These are phyloP conservation scores for Polyplosphaeria fusca DNA, from an alignment of 495 filamentous ascomycete species.

Conservation along the genomic window DNA sequence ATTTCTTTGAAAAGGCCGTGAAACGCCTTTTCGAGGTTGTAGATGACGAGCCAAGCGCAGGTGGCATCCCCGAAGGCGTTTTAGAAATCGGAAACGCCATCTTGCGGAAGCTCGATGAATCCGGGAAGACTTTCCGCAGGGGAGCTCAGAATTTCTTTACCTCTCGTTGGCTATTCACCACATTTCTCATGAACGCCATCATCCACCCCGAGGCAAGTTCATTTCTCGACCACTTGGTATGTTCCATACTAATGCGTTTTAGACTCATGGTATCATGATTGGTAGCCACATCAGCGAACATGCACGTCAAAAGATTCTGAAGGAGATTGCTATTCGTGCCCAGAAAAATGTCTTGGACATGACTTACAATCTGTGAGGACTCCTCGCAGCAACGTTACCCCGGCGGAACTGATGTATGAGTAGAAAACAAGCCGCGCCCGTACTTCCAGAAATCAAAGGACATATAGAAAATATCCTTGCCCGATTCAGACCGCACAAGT, in stretches of 20 bases:
- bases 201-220: conserved; percentile 78
- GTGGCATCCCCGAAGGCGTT: conserved; percentile 80
- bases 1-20: conserved; percentile 83
- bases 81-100: conserved; percentile 80
- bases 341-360: conserved; percentile 70
- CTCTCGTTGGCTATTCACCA: conserved; percentile 87
- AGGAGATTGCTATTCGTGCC: conserved; percentile 72
- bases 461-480: conserved; percentile 75
- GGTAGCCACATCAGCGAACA: conserved; percentile 90
- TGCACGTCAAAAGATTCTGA: conserved; percentile 83
- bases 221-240: neutral
- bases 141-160: conserved; percentile 78
- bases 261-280: conserved; percentile 82
- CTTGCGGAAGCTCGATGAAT: conserved; percentile 67
- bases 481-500: conserved; percentile 58
- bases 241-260: conserved; percentile 34
- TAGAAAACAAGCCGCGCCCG: conserved; percentile 60
- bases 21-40: conserved; percentile 81
- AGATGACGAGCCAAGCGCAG: conserved; percentile 67
- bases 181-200: conserved; percentile 77
- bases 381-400: too few relatives aligned
- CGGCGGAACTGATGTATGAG: too few relatives aligned
- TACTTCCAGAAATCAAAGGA: conserved; percentile 61
- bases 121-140: conserved; percentile 59
- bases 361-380: conserved; percentile 47